Conservation (phyloP, 2,329 filamentous ascomycete genomes). For the Pseudogymnoascus sp. region DNA sequence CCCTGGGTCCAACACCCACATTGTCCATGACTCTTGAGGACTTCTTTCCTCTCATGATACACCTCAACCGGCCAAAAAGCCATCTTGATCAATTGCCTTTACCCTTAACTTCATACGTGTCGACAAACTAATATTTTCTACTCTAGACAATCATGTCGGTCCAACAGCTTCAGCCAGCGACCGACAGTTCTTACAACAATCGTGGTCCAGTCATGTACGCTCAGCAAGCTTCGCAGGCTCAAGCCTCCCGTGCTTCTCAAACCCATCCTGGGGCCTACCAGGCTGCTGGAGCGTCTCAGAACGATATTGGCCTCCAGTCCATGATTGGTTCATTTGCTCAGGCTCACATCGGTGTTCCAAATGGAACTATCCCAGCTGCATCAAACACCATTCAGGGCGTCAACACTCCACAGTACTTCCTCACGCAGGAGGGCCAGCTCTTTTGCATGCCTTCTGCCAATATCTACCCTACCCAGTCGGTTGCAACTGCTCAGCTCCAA, state of each 20-base stretch:
- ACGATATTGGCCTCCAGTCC: conserved; percentile 19
- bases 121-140: not conserved
- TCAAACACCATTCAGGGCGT: conserved; percentile 23
- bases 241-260: conserved; percentile 26
- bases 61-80: not conserved
- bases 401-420: conserved; percentile 27
- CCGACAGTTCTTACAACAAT: conserved; percentile 24
- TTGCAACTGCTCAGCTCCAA: conserved; percentile 24
- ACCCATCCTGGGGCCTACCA: conserved; percentile 23
- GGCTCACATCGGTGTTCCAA: conserved; percentile 28
- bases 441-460: conserved; percentile 25
- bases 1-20: not conserved
- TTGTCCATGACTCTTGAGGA: not conserved
- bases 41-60: not conserved
- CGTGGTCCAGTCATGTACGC: conserved; percentile 29
- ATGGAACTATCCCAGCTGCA: conserved; percentile 32
- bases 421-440: conserved; percentile 32
- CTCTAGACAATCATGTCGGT: conserved; percentile 32
- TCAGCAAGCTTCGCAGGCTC: conserved; percentile 23
- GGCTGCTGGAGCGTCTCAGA: conserved; percentile 17
- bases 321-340: conserved; percentile 29
- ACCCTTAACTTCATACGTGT: not conserved
- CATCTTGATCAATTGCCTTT: not conserved
- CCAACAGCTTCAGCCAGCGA: conserved; percentile 27
- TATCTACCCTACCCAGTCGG: conserved; percentile 28